These are phyloP conservation scores for Colletotrichum sp. DNA, from an alignment of 2,329 filamentous ascomycete species.

Conservation along the genomic window DNA sequence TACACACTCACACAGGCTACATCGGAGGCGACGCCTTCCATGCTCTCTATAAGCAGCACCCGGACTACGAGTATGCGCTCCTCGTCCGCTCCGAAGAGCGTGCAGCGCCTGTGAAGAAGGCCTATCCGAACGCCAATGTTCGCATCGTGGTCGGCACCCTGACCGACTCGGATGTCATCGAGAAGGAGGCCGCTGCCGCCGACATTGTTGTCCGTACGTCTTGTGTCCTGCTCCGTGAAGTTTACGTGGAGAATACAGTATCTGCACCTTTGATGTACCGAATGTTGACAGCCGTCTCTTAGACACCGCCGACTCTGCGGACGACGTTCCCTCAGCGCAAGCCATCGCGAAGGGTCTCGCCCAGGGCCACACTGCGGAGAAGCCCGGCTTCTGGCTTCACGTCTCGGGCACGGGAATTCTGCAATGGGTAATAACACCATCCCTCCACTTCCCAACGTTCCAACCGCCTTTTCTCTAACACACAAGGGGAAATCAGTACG, in stretches of 20 bases:
- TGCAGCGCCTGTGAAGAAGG: conserved; percentile 44
- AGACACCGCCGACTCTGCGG: conserved; percentile 57
- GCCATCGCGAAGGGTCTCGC: conserved; percentile 53
- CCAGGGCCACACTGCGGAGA: conserved; percentile 44
- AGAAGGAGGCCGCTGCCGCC: conserved; percentile 55
- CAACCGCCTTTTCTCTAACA: not conserved
- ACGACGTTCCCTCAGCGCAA: conserved; percentile 44
- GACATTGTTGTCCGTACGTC: conserved; percentile 55
- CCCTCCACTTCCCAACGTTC: no score
- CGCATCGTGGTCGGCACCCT: conserved; percentile 55
- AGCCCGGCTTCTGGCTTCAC: conserved; percentile 56
- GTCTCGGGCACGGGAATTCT: conserved; percentile 56
- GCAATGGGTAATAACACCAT: conserved; percentile 32
- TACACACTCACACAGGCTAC: conserved; percentile 41
- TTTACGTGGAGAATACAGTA: not conserved
- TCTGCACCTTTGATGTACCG: not conserved
- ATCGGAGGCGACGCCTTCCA: conserved; percentile 58
- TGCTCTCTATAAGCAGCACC: conserved; percentile 45
- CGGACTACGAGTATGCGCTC: conserved; percentile 50
- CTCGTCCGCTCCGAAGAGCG: conserved; percentile 54
- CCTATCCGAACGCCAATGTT: conserved; percentile 45
- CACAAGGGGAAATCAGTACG: conserved; percentile 33
- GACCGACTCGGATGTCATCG: conserved; percentile 49
- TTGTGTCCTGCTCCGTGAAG: not conserved
- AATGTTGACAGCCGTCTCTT: not conserved